Evolutionary conservation across 768 basidiomycete species (phyloP).

Genomic region (Trametes cubensis): DNA sequence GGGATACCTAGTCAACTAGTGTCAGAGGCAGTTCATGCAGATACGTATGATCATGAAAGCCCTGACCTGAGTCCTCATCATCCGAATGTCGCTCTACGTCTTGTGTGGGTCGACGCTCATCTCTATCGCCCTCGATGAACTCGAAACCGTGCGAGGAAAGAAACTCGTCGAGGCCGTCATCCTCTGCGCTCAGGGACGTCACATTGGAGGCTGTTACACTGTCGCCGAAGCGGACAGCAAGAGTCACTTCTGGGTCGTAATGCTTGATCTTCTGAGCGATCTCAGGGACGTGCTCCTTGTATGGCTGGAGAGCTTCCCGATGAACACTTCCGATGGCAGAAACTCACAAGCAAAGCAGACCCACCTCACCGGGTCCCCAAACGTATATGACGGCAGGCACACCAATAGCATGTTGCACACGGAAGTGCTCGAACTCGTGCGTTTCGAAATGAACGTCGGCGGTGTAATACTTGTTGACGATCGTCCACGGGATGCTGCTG

Average conservation of each 20-base stretch:
- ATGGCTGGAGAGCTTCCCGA: constrained; percentile 45
- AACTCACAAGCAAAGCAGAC: constrained; percentile 27
- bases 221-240: constrained; percentile 61
- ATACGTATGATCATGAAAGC: not conserved
- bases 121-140: constrained; percentile 61
- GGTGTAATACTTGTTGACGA: constrained; percentile 80
- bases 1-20: constrained; percentile 26
- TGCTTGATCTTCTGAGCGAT: constrained; percentile 51
- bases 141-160: constrained; percentile 75
- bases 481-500: constrained; percentile 66
- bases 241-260: constrained; percentile 68
- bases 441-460: constrained; percentile 73
- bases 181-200: constrained; percentile 38
- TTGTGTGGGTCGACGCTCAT: constrained; percentile 23
- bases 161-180: constrained; percentile 64
- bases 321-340: not conserved
- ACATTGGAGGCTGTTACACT: constrained; percentile 17
- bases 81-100: constrained; percentile 25
- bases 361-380: constrained; percentile 69
- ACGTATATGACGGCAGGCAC: constrained; percentile 77
- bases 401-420: constrained; percentile 43
- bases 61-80: constrained; percentile 29
- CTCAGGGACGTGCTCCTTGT: constrained; percentile 54
- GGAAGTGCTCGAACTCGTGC: constrained; percentile 48
- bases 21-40: not conserved